Base-by-base conservation (phyloP, 2,329 filamentous ascomycete genomes). In the Monilinia fructigena region DNA sequence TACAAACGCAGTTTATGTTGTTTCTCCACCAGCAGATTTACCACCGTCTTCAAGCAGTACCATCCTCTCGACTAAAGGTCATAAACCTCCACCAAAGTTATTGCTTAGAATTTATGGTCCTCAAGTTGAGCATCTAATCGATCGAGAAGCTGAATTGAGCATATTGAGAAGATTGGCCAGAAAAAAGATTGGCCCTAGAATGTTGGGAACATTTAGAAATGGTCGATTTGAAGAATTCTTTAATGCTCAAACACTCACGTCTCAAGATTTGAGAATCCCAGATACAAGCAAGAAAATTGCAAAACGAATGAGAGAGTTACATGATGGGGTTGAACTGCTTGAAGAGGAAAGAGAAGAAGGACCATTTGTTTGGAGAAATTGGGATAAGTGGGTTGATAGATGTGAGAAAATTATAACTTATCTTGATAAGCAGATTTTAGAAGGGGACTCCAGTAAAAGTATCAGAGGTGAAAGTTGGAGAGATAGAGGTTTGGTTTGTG, bases 221-320 rank as follows among this genome's bases (percentile, higher is more conserved):
- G 95, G 95, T 12, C 90, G 95, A 6, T 99, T 99, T 71, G 95
- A 99, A 78, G 90, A 99, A 77, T 98, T 89, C 76, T 91, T 97
- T 76, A 87, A 97, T 75, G 93, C 95, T 0, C 86, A 86, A 48
- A 89, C 95, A 0, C 83, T 99, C 53, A 94, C 89, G 0, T 83
- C 89, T 0, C 82, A 85, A 35, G 91, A 96, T 71, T 79, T 99
- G 55, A 89, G 92, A 48, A 86, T 91, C 42, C 86, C 91, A 0
- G 91, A 92, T 60, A 97, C 92, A 0, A 96, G 91, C 45, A 90
- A 86, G 74, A 91, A 97, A 75, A 99, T 99, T 75, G 94, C 95
- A 16, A 98, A 98, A 82, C 91, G 95, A 61, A 97, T 99, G 92
- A 86, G 93, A 69, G 95, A 99, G 78, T 83, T 99, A 47, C 95